Percentiles rank a stretch among this genome's conserved stretches.
Conservation (phyloP, 2,329 filamentous ascomycete genomes). For the Arthrinium phaeospermum region DNA sequence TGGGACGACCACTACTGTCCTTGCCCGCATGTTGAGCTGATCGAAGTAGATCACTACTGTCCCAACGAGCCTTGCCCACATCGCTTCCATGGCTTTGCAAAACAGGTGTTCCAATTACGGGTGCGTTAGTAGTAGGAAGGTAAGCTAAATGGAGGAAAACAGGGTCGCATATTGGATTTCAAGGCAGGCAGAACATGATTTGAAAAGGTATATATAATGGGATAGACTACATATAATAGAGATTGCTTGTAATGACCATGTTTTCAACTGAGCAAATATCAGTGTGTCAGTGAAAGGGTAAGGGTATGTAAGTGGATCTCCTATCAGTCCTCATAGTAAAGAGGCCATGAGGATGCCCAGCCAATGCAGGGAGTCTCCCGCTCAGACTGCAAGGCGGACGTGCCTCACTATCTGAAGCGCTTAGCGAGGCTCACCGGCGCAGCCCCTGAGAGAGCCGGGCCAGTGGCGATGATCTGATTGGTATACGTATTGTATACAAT, state of each 20-base stretch:
- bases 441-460: background rate
- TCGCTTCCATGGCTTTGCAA: background rate
- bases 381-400: background rate
- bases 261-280: no score
- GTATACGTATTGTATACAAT: no score
- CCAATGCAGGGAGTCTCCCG: background rate
- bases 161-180: background rate
- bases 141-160: background rate
- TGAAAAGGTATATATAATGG: background rate
- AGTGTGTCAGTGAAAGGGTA: no score
- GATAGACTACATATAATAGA: background rate
- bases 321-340: background rate
- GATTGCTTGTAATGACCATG: no score
- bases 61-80: background rate
- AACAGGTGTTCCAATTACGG: background rate
- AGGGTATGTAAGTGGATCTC: no score
- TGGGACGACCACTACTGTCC: conserved; percentile 4
- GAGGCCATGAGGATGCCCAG: no score
- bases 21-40: background rate
- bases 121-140: background rate
- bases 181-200: background rate
- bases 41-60: background rate
- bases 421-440: background rate
- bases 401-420: background rate
- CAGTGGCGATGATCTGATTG: no score